These are phyloP conservation scores for Termitomyces bulborhizus DNA, from an alignment of 768 basidiomycete species.

Conservation along the genomic window DNA sequence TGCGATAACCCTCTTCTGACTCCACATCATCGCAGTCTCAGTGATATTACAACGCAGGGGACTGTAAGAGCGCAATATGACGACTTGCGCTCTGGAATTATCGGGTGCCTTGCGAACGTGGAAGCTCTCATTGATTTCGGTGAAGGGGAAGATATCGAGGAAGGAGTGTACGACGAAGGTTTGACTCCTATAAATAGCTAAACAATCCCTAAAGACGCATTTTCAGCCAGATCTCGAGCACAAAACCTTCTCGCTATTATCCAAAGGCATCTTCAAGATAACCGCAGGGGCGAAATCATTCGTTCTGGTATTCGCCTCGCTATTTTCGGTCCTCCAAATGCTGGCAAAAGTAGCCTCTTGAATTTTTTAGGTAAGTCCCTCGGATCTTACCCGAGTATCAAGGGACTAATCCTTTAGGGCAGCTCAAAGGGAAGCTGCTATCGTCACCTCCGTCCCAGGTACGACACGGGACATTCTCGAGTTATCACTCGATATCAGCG, in stretches of 20 bases:
- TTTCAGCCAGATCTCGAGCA: slow-evolving; percentile 49
- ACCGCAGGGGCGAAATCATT: slow-evolving; percentile 75
- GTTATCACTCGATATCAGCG: slow-evolving; percentile 82
- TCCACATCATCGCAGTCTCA: slow-evolving; percentile 5
- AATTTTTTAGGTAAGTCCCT: slow-evolving; percentile 68
- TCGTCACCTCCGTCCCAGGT: slow-evolving; percentile 82
- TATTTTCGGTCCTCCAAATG: slow-evolving; percentile 91
- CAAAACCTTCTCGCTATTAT: slow-evolving; percentile 45
- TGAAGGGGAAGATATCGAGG: slow-evolving; percentile 86
- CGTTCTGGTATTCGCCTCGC: slow-evolving; percentile 77
- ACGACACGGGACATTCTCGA: slow-evolving; percentile 88
- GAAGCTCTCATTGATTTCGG: slow-evolving; percentile 94
- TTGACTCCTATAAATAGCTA: background rate
- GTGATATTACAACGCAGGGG: slow-evolving; percentile 43
- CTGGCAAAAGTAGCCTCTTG: slow-evolving; percentile 86
- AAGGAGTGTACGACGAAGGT: slow-evolving; percentile 75
- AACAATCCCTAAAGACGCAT: background rate
- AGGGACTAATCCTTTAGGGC: background rate
- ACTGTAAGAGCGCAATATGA: slow-evolving; percentile 53
- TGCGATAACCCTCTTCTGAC: slow-evolving; percentile 27
- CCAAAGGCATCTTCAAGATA: slow-evolving; percentile 54
- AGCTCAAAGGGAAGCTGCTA: slow-evolving; percentile 87
- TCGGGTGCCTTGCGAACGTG: slow-evolving; percentile 68
- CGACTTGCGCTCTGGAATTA: slow-evolving; percentile 54
- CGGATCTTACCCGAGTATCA: background rate